A percentile compares a stretch with the other conserved stretches of the same genome.
phyloP scores from a whole-genome alignment of 169 alveolate species.

The Plasmodium yoelii region DNA sequence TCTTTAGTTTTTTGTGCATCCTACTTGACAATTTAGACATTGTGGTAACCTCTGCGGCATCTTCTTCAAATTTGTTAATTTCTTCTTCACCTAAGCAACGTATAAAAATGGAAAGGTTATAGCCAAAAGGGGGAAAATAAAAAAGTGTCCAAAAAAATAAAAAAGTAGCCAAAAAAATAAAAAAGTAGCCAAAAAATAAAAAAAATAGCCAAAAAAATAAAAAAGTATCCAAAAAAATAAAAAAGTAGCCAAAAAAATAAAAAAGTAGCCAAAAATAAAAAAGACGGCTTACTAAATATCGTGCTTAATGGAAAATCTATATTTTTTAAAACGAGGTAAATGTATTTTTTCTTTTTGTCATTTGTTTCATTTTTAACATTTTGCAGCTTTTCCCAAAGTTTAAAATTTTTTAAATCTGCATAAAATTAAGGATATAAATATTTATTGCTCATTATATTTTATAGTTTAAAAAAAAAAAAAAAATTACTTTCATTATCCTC shows the following conservation, averaged over 20 bases:
- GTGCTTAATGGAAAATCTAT: constrained; percentile 46
- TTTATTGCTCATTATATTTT: too few species aligned
- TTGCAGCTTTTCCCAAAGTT: constrained; percentile 65
- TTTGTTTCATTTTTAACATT: constrained; percentile 65
- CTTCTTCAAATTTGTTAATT: constrained; percentile 26
- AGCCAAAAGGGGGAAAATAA: neutral
- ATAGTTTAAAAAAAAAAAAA: too few species aligned
- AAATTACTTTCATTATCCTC: constrained; percentile 60
- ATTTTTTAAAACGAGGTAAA: constrained; percentile 43
- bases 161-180: constrained; percentile 4
- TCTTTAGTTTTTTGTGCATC: too few species aligned
- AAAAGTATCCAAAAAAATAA: neutral
- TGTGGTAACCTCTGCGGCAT: constrained; percentile 49
- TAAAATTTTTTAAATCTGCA: constrained; percentile 51
- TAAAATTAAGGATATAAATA: neutral
- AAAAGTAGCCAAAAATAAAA: neutral
- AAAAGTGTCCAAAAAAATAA: neutral
- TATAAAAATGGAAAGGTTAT: neutral
- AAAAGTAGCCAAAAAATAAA: neutral
- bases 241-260: neutral
- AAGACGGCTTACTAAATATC: constrained; percentile 41
- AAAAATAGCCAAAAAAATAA: constrained; percentile 5
- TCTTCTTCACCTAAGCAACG: constrained; percentile 24
- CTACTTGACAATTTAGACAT: constrained; percentile 58
- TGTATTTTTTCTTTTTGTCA: constrained; percentile 53